Evolutionary conservation across 176 grass and related monocot species (phyloP), one percentile per base, ranked within the genome.

Genomic region (Themeda triandra): DNA sequence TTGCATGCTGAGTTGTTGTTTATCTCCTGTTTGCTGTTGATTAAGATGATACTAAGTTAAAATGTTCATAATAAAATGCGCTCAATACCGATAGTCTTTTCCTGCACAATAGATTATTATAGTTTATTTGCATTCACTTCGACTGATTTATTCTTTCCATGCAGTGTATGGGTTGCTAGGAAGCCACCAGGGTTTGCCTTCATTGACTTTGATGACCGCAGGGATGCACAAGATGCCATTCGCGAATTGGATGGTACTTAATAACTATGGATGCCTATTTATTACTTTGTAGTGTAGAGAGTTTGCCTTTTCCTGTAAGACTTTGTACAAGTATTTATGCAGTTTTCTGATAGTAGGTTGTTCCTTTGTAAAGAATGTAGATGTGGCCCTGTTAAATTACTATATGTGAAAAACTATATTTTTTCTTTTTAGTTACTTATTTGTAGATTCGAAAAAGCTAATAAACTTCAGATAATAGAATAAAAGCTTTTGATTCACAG

Each of bases 131-230:
- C 19, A 24, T 83, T 69, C n/a, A 73, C 60, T 80, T 91, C 36
- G 23, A 66, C 36, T 31, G 7, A 32, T 66, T 80, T 73, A 10
- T 77, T 80, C 71, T 51, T 86, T 46, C 37, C 35, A 67, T 94
- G 90, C 91, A 96, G 94, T 76, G 94, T 97, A 27, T 97, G 94
- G 94, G 94, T 97, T 90, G 94, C 94, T 82, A 88, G 94, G 82
- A 92, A 93, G 40, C 94, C 94, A 76, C 94, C 94, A 29, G 94
- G 94, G 1, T 97, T 94, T 85, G 94, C 89, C 35, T 97, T 97
- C 71, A 86, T 97, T 84, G 94, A 97, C 39, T 97, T 94, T 40
- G 94, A 97, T 85, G 94, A 97, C 71, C 83, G 73, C 39, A 94
- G 86, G 71, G 94, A 97, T 84, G 94, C 94, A 40, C 86, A 90